Conservation (phyloP, 2,329 filamentous ascomycete genomes). For the Teratosphaeria viscida region DNA sequence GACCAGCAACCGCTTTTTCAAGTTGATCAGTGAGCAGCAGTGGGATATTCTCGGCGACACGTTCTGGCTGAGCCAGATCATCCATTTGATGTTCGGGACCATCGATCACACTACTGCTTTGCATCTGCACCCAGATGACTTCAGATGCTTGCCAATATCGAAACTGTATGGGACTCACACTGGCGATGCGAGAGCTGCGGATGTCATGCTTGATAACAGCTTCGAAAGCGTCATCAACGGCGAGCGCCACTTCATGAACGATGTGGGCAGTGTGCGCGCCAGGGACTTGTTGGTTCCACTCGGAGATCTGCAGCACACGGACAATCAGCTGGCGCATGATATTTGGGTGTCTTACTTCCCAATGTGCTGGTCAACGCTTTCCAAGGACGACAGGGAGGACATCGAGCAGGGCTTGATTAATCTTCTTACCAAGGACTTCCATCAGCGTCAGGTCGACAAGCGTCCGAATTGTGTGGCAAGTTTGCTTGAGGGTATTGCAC, state of each 20-base stretch:
- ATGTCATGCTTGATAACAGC: slow-evolving; percentile 68
- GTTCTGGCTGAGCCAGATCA: slow-evolving; percentile 94
- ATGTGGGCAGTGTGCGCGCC: slow-evolving; percentile 76
- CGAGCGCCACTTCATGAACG: slow-evolving; percentile 72
- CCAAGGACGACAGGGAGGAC: slow-evolving; percentile 78
- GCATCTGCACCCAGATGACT: slow-evolving; percentile 74
- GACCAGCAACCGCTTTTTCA: slow-evolving; percentile 76
- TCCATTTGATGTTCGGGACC: slow-evolving; percentile 82
- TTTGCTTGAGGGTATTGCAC: slow-evolving; percentile 76
- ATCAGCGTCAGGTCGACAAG: slow-evolving; percentile 86
- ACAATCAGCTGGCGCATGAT: slow-evolving; percentile 69
- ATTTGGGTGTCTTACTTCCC: slow-evolving; percentile 90
- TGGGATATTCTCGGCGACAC: slow-evolving; percentile 93
- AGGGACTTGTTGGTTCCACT: slow-evolving; percentile 85
- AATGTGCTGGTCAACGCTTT: slow-evolving; percentile 82
- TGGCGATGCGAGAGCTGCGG: slow-evolving; percentile 53
- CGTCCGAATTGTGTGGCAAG: slow-evolving; percentile 93
- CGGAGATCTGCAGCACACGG: slow-evolving; percentile 82
- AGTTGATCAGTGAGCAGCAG: slow-evolving; percentile 84
- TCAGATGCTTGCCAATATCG: slow-evolving; percentile 64
- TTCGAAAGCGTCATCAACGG: slow-evolving; percentile 68
- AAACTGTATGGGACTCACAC: slow-evolving; percentile 63
- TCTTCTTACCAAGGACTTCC: slow-evolving; percentile 88
- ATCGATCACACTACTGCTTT: slow-evolving; percentile 74
- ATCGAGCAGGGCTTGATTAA: slow-evolving; percentile 85